These are phyloP conservation scores for Solanum pimpinellifolium DNA, from an alignment of 257 asterid species.

Conservation along the genomic window DNA sequence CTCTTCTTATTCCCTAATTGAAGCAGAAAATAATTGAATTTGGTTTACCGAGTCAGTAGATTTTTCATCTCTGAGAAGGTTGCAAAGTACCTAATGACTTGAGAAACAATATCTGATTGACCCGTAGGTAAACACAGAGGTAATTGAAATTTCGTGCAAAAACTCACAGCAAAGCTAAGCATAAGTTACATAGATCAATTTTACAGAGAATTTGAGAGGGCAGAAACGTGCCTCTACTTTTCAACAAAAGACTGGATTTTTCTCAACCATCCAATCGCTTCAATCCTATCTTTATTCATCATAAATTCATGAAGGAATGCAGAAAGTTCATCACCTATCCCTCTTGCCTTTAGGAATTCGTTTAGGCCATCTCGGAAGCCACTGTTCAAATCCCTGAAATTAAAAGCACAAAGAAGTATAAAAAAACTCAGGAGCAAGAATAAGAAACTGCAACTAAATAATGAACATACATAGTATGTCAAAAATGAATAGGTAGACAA, in stretches of 20 bases:
- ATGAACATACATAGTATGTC: not conserved
- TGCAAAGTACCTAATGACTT: not conserved
- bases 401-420: not conserved
- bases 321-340: slow-evolving; percentile 33
- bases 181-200: not conserved
- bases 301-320: slow-evolving; percentile 44
- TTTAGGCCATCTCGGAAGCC: slow-evolving; percentile 30
- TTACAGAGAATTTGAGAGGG: not conserved
- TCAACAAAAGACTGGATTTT: slow-evolving; percentile 22
- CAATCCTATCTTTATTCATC: slow-evolving; percentile 47
- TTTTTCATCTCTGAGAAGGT: not conserved
- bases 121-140: not conserved
- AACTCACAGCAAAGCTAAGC: not conserved
- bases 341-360: slow-evolving; percentile 36
- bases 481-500: not conserved
- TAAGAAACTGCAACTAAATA: not conserved
- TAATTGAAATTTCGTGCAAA: not conserved
- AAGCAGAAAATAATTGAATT: not conserved
- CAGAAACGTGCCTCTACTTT: slow-evolving; percentile 4
- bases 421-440: slow-evolving; percentile 4
- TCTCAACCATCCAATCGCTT: slow-evolving; percentile 38
- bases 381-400: slow-evolving; percentile 24
- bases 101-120: not conserved
- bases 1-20: not conserved
- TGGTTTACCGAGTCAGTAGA: not conserved